These are phyloP conservation scores for Grigorovia humatica DNA, from an alignment of 805 yeast genomes.

Conservation along the genomic window DNA sequence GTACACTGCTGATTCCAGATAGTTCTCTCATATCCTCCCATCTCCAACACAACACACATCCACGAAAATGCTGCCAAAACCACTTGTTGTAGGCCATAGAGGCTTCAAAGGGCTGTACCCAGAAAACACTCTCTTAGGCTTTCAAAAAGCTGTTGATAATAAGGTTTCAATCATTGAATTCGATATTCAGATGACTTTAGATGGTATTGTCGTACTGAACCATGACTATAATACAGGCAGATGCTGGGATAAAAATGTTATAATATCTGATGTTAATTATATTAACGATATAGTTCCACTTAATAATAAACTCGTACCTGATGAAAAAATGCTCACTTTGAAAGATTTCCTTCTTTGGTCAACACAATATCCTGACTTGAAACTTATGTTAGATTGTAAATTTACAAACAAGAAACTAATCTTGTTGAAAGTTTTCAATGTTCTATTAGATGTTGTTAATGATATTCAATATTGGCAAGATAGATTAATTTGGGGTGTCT, in stretches of 20 bases:
- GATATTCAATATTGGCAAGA: constrained; percentile 37
- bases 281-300: constrained; percentile 29
- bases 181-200: constrained; percentile 45
- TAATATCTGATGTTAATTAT: constrained; percentile 31
- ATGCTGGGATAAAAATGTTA: constrained; percentile 33
- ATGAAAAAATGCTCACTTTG: constrained; percentile 34
- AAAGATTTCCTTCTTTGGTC: constrained; percentile 33
- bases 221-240: constrained; percentile 45
- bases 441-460: constrained; percentile 29
- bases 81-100: constrained; percentile 26
- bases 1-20: no score
- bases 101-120: constrained; percentile 31
- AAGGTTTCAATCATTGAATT: constrained; percentile 42
- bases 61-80: not conserved
- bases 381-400: constrained; percentile 44
- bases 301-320: constrained; percentile 24
- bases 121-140: constrained; percentile 39
- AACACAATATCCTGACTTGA: constrained; percentile 25
- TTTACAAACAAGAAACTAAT: constrained; percentile 36
- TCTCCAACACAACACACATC: not conserved
- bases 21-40: no score
- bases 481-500: constrained; percentile 41
- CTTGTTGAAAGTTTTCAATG: constrained; percentile 31
- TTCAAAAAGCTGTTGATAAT: constrained; percentile 37
- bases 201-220: constrained; percentile 43